Evolutionary conservation across 352 stramenopile species (phyloP), one percentile per base, ranked within the genome.

Genomic region (Phytophthora rubi): DNA sequence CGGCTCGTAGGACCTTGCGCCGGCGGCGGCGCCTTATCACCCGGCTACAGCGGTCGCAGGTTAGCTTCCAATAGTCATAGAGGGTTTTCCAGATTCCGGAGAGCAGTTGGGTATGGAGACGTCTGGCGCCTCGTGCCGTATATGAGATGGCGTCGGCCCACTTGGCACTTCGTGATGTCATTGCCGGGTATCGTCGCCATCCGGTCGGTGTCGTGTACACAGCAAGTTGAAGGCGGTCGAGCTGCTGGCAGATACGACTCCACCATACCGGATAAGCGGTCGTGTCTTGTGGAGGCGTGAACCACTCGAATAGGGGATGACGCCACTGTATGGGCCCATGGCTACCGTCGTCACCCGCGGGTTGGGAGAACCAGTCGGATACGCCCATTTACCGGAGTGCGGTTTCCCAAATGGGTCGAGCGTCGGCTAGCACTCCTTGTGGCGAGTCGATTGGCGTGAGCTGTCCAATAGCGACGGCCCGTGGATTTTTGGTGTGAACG

Each of bases 231-330:
- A 56, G 51, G 7, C 23, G 51, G 28, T 56, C 28, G 5, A 56
- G 23, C 12, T 56, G 51, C 7, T 56, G 51, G 12, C 51, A 5
- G 0, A 44, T 42, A 12, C 28, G 26, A 32, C 28, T 44, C 51
- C 51, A 57, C 30, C 51, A 57, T 16, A 57, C n/a, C 5, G 30
- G 28, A 16, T 44, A 57, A 6, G 3, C 30, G 5, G 51, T 13
- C 23, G 51, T 57, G 13, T 57, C 51, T 5, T 13, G 2, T 7
- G 12, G 12, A 21, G 51, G 51, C 4, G 51, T 57, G 30, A 45
- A 57, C 51, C 51, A 57, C 16, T 57, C 28, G 28, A 57, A 28
- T 1, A 44, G 16, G 4, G 51, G 51, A 44, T 57, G 28, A 10
- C 51, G 10, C 30, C 51, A 42, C 13, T 16, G 5, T 28, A 26